Conservation (phyloP, 208 protist genomes). For the Leishmania aethiopica region DNA sequence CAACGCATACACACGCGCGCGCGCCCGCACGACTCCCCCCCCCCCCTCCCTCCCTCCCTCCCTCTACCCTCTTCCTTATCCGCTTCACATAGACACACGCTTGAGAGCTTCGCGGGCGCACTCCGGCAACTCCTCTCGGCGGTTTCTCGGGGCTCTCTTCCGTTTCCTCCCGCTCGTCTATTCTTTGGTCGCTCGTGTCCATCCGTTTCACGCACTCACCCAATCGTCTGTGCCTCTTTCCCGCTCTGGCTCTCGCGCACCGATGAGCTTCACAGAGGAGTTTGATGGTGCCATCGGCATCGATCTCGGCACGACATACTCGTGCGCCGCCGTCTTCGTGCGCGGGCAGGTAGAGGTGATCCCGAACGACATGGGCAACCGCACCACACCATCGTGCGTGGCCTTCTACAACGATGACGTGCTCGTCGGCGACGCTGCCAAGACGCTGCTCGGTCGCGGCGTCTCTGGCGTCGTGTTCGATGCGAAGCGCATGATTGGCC, state of each 20-base stretch:
- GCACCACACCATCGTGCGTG: slow-evolving; percentile 99
- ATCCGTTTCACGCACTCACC: background rate
- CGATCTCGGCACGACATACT: slow-evolving; percentile 97
- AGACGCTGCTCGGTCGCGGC: slow-evolving; percentile 90
- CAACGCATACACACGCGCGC: background rate
- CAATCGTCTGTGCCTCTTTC: background rate
- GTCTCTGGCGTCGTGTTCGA: slow-evolving; percentile 94
- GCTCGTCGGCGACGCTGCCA: slow-evolving; percentile 96
- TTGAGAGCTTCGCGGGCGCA: background rate
- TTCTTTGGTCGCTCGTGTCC: background rate
- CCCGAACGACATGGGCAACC: slow-evolving; percentile 99
- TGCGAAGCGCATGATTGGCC: slow-evolving; percentile 96
- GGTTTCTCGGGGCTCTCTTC: background rate
- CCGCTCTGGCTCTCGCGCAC: background rate
- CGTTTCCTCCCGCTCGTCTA: background rate
- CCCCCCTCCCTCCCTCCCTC: background rate
- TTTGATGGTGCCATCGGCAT: slow-evolving; percentile 89
- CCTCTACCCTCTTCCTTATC: background rate
- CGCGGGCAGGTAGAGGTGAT: slow-evolving; percentile 95
- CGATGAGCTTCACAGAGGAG: slow-evolving; percentile 29
- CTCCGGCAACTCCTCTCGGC: background rate
- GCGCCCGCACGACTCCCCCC: background rate
- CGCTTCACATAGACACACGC: background rate
- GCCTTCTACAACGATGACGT: slow-evolving; percentile 97
- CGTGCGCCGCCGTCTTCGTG: slow-evolving; percentile 94